Conservation (phyloP, 2,329 filamentous ascomycete species). For the Amylocarpus encephaloides region DNA sequence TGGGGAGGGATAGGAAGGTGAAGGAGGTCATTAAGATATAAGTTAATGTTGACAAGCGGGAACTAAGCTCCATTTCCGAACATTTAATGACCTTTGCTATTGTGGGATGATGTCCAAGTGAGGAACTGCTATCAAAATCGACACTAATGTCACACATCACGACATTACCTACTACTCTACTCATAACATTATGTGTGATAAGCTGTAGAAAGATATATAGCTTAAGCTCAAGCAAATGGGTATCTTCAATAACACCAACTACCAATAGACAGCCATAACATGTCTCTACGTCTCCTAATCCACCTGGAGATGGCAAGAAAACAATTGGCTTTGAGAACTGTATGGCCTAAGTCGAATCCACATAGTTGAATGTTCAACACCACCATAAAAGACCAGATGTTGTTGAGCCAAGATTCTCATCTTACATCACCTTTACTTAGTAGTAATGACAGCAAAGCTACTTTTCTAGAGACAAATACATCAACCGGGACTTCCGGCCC, state of each 20-base stretch:
- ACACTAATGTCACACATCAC: not conserved
- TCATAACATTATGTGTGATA: not conserved
- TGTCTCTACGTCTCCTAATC: not conserved
- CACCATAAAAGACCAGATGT: no score
- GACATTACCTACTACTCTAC: not conserved
- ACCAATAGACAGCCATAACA: not conserved
- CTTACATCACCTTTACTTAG: no score
- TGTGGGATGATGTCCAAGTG: no score
- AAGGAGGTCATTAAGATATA: slow-evolving; percentile 31
- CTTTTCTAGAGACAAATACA: no score
- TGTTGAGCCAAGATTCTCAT: no score
- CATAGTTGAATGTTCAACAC: no score
- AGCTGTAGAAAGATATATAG: not conserved
- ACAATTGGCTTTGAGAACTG: not conserved
- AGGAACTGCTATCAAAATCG: no score
- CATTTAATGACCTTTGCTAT: no score
- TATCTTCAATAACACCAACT: not conserved
- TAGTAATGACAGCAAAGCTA: no score
- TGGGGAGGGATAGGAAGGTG: slow-evolving; percentile 41
- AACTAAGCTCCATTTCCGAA: not conserved
- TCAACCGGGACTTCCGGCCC: no score
- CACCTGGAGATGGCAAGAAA: not conserved
- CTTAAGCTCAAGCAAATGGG: not conserved
- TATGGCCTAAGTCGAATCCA: no score
- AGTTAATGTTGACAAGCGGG: not conserved